phyloP scores from a whole-genome alignment of 2,329 filamentous ascomycete species.

The Cylindrodendrum hubeiense region DNA sequence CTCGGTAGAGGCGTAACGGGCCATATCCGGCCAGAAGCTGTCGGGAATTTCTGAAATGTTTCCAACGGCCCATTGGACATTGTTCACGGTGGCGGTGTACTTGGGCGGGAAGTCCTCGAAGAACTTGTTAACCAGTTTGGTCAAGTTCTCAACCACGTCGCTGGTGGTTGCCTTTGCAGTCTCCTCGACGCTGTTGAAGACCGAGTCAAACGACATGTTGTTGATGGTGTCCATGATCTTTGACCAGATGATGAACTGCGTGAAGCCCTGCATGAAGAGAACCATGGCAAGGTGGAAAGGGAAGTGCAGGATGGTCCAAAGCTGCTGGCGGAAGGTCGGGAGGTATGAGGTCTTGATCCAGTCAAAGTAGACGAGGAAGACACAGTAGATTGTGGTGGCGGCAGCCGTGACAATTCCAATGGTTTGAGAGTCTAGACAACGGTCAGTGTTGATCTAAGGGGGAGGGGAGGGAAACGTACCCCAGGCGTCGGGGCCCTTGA shows the following conservation, averaged over 20 bases:
- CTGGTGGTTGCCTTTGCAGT: constrained; percentile 37
- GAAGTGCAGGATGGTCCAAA: constrained; percentile 70
- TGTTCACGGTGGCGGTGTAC: constrained; percentile 30
- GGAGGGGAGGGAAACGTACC: constrained; percentile 41
- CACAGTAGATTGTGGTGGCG: constrained; percentile 57
- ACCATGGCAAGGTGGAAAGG: constrained; percentile 74
- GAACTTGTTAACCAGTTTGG: constrained; percentile 33
- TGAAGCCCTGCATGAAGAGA: constrained; percentile 72
- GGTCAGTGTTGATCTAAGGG: constrained; percentile 11
- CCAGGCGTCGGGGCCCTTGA: constrained; percentile 56
- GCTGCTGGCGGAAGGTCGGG: constrained; percentile 68
- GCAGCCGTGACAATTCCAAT: constrained; percentile 57
- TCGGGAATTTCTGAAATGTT: constrained; percentile 46
- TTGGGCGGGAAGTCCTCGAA: constrained; percentile 46
- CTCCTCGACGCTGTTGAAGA: constrained; percentile 22
- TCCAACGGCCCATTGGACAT: constrained; percentile 39
- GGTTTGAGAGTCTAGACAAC: constrained; percentile 47
- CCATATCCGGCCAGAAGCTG: constrained; percentile 42
- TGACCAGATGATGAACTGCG: constrained; percentile 65
- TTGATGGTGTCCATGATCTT: constrained; percentile 52
- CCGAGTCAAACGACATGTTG: constrained; percentile 28
- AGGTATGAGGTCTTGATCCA: constrained; percentile 75
- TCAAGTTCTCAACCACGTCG: constrained; percentile 31
- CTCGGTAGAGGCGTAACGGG: constrained; percentile 17
- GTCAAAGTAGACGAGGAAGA: constrained; percentile 66